Percentiles rank a stretch among this genome's conserved stretches.
Conservation (phyloP, 2,329 filamentous ascomycete species). For the Mycogone perniciosa region DNA sequence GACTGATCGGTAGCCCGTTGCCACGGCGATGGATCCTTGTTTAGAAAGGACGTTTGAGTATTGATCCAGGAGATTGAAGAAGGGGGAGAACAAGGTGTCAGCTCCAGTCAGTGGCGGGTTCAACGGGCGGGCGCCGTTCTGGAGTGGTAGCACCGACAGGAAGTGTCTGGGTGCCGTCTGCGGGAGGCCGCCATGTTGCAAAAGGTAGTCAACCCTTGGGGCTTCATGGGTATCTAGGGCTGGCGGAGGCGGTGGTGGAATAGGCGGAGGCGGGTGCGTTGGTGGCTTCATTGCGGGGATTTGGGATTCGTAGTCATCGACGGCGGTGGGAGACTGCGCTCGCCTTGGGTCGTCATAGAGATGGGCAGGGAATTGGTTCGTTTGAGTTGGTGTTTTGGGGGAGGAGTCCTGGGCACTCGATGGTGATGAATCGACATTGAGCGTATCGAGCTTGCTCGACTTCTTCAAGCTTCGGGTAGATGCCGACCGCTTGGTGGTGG, state of each 20-base stretch:
- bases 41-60: conserved; percentile 76
- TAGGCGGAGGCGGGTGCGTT: conserved; percentile 36
- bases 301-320: conserved; percentile 29
- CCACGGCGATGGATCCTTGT: conserved; percentile 86
- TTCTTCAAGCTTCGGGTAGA: conserved; percentile 29
- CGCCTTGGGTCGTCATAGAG: conserved; percentile 36
- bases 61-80: conserved; percentile 76
- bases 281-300: conserved; percentile 25
- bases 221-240: conserved; percentile 63
- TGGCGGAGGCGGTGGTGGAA: conserved; percentile 64
- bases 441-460: conserved; percentile 30
- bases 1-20: conserved; percentile 92
- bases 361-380: conserved; percentile 43
- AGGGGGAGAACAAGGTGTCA: conserved; percentile 72
- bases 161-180: conserved; percentile 68
- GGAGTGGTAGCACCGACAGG: conserved; percentile 55
- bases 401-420: conserved; percentile 50
- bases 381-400: conserved; percentile 54
- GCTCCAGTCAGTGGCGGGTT: conserved; percentile 61
- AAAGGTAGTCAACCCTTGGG: conserved; percentile 83
- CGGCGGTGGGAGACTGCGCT: conserved; percentile 28
- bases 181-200: conserved; percentile 78
- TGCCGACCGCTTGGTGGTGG: conserved; percentile 30
- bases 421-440: conserved; percentile 40
- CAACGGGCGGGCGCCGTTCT: conserved; percentile 51